A percentile compares a stretch with the other conserved stretches of the same genome.
Evolutionary conservation across 2,329 filamentous ascomycete genomes (phyloP).

Genomic region (Neonectria faginata): DNA sequence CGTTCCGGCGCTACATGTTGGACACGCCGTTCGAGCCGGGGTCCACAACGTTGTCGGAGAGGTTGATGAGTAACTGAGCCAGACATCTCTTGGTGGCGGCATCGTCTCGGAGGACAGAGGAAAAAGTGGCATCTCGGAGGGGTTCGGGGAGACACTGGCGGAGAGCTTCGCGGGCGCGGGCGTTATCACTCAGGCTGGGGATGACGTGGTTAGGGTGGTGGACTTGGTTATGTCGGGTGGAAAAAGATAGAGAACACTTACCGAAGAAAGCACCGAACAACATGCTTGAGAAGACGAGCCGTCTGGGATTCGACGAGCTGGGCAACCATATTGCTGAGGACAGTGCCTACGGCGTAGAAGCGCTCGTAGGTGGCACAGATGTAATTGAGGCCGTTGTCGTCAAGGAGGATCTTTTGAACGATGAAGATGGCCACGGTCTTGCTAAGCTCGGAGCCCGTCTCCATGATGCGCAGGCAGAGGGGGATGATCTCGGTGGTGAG

Average conservation of each 20-base stretch:
- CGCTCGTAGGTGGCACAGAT: conserved; percentile 99
- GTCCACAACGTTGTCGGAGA: conserved; percentile 86
- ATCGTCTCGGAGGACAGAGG: conserved; percentile 94
- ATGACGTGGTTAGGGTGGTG: conserved; percentile 26
- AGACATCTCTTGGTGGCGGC: conserved; percentile 97
- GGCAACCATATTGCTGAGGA: conserved; percentile 98
- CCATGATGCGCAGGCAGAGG: conserved; percentile 97
- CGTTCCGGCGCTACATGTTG: conserved; percentile 47
- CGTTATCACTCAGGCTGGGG: conserved; percentile 89
- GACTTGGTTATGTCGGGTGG: neutral
- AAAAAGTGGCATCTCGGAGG: conserved; percentile 98
- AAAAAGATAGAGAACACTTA: conserved; percentile 56
- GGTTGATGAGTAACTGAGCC: conserved; percentile 95
- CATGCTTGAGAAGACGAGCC: conserved; percentile 93
- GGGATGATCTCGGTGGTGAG: conserved; percentile 99
- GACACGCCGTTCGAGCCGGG: conserved; percentile 50
- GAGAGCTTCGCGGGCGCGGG: conserved; percentile 91
- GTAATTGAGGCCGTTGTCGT: conserved; percentile 96
- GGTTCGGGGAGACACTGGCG: conserved; percentile 97
- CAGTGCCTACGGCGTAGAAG: conserved; percentile 97
- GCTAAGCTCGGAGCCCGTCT: conserved; percentile 96
- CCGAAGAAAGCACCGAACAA: conserved; percentile 96
- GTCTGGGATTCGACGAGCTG: conserved; percentile 98
- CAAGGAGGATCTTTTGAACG: conserved; percentile 97
- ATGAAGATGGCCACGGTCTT: conserved; percentile 99